phyloP scores from a whole-genome alignment of 139 green algal genomes.

The Chlorella sp. region DNA sequence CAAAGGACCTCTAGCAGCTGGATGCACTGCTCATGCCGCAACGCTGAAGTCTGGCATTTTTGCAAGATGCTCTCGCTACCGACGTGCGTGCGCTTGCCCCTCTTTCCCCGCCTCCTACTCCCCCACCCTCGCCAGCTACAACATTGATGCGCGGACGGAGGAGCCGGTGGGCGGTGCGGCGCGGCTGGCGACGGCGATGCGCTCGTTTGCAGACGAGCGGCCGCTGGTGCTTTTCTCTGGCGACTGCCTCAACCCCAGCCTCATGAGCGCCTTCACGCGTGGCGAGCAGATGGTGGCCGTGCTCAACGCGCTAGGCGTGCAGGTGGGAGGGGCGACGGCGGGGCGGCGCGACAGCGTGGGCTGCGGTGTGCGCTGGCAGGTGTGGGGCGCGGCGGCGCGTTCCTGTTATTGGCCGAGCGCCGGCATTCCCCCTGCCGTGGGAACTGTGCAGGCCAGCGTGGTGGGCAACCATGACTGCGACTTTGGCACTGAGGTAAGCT shows the following conservation, averaged over 20 bases:
- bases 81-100: not conserved
- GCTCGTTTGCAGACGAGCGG: not conserved
- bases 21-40: not conserved
- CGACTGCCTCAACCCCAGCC: slow-evolving; percentile 72
- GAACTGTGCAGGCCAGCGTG: too few species aligned
- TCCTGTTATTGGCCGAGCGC: too few species aligned
- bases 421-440: too few species aligned
- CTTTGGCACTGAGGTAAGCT: too few species aligned
- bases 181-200: slow-evolving; percentile 40
- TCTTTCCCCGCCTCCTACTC: not conserved
- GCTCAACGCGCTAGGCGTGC: slow-evolving; percentile 68
- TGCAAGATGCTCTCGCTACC: not conserved
- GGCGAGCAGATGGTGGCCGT: slow-evolving; percentile 81
- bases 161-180: slow-evolving; percentile 73
- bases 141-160: slow-evolving; percentile 48
- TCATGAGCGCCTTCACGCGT: slow-evolving; percentile 73
- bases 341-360: too few species aligned
- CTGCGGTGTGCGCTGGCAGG: too few species aligned
- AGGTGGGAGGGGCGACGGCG: slow-evolving; percentile 48
- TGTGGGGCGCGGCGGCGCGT: too few species aligned
- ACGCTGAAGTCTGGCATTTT: not conserved
- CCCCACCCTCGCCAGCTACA: slow-evolving; percentile 42
- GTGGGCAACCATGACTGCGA: slow-evolving; percentile 26
- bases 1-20: not conserved
- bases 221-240: slow-evolving; percentile 81